phyloP scores from a whole-genome alignment of 2,329 filamentous ascomycete genomes.

The Lecanosticta acicola region DNA sequence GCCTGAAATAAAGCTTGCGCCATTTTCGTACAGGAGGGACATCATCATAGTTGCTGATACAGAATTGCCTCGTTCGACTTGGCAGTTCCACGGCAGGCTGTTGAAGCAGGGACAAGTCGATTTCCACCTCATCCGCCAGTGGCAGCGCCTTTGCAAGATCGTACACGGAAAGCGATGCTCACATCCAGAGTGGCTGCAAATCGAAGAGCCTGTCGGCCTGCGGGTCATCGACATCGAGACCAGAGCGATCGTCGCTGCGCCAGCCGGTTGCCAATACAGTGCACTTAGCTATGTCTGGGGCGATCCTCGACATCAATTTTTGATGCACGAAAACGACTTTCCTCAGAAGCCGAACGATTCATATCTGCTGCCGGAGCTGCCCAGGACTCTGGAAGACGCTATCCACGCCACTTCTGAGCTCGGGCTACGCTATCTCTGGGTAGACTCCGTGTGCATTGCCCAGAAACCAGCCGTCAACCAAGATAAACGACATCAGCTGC shows the following conservation, averaged over 20 bases:
- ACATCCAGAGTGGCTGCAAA: neutral
- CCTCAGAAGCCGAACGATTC: neutral
- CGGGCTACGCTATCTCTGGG: neutral
- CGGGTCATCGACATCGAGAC: neutral
- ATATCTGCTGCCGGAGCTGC: neutral
- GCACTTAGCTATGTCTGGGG: neutral
- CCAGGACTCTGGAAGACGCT: neutral
- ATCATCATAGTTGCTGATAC: neutral
- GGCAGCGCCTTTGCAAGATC: neutral
- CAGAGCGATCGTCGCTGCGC: neutral
- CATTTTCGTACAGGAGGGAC: neutral
- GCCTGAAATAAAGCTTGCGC: neutral
- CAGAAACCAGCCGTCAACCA: neutral
- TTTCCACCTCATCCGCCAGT: neutral
- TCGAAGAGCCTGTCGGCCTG: neutral
- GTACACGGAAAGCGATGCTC: neutral
- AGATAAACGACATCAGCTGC: neutral
- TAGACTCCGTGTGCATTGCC: neutral
- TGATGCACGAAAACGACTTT: neutral
- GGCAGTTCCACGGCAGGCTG: neutral
- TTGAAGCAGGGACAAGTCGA: neutral
- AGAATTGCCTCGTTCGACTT: neutral
- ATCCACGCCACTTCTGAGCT: neutral
- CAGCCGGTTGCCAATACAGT: neutral
- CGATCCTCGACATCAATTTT: neutral